phyloP scores from a whole-genome alignment of 2,329 filamentous ascomycete genomes.

The Pseudopithomyces maydicus region DNA sequence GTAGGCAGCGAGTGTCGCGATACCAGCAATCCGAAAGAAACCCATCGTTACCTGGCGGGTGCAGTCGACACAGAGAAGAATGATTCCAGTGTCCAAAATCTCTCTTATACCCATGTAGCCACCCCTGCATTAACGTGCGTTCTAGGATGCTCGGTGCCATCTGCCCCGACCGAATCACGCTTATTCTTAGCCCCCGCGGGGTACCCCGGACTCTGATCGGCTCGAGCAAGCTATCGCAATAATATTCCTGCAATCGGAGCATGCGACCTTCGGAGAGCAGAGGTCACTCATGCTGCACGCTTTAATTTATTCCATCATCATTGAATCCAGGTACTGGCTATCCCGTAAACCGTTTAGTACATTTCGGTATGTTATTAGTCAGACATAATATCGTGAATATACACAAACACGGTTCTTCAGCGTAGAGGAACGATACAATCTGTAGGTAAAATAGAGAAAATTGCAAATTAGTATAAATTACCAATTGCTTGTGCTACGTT shows the following conservation, averaged over 20 bases:
- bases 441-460: too few relatives aligned
- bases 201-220: slow-evolving; percentile 11
- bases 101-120: slow-evolving; percentile 7
- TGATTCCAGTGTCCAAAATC: neutral
- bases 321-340: too few relatives aligned
- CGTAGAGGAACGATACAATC: too few relatives aligned
- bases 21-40: slow-evolving; percentile 18
- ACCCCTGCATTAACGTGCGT: neutral
- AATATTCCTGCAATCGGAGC: slow-evolving; percentile 13
- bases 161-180: slow-evolving; percentile 6
- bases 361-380: too few relatives aligned
- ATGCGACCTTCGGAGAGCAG: neutral
- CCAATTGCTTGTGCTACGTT: too few relatives aligned
- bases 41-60: slow-evolving; percentile 14
- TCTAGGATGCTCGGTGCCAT: slow-evolving; percentile 5
- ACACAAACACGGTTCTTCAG: too few relatives aligned
- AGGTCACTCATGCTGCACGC: neutral
- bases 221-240: neutral
- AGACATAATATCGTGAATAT: too few relatives aligned
- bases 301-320: too few relatives aligned
- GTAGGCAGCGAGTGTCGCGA: slow-evolving; percentile 20
- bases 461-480: too few relatives aligned
- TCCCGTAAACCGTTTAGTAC: too few relatives aligned
- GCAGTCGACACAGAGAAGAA: too few relatives aligned
- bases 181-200: slow-evolving; percentile 3